Evolutionary conservation across 108 stramenopile species (phyloP), one percentile per base, ranked within the genome.

Genomic region (Bacterosira constricta): DNA sequence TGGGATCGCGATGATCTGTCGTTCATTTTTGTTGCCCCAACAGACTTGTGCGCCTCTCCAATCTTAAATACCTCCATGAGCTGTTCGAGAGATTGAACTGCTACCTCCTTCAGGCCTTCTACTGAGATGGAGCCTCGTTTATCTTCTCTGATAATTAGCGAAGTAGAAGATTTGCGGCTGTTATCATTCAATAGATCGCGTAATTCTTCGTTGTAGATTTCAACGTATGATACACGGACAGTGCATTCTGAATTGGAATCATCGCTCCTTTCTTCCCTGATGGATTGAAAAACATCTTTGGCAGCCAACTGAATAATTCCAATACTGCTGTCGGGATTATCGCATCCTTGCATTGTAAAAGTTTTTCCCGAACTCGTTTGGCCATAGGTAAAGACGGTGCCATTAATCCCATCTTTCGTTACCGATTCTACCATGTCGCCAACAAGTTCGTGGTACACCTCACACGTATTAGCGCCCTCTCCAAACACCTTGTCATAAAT

Each of bases 1-100:
- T 98, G 98, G 60, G 88, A 90, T 56, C 98, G 94, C 10, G 93
- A 94, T 15, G 94, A 96, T 42, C 94, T 61, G 44, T 96, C 96
- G 71, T 98, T 98, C 97, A 97, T 97, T 23, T 83, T 95, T 13
- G 98, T 98, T 13, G 91, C 59, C 4, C 90, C 97, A 38, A 97
- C 80, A 21, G 82, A 67, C 26, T 96, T 86, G 27, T 89, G 81
- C 78, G 83, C 86, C 46, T 95, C 94, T 15, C 96, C 97, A 26
- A 58, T 63, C 34, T 66, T 69, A 12, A 98, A 79, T 18, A 88
- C 76, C 20, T 62, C 55, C 63, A 96, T 61, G 15, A 97, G 74
- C 55, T 73, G 67, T 12, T 86, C 83, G 51, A 93, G 84, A 53
- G 94, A 75, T 10, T 77, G 77, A 6, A 97, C 94, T 27, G 83